Conservation (phyloP, 345 rosid genomes). For the Clausena lansium region DNA sequence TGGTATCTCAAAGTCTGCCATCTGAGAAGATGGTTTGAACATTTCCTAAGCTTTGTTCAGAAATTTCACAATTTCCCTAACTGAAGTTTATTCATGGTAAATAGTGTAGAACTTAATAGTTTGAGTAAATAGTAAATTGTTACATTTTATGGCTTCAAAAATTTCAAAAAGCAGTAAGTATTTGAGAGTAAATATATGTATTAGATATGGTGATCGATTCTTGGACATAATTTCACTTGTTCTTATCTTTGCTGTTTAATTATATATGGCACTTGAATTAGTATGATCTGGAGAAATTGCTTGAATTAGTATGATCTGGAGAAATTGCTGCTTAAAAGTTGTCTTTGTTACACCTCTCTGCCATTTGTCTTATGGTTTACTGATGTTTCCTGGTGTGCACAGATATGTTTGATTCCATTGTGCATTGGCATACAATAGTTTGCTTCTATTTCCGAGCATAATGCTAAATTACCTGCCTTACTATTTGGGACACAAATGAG, state of each 20-base stretch:
- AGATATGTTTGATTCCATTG: not conserved
- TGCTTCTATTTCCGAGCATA: not conserved
- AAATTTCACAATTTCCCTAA: not conserved
- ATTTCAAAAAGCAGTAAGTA: not conserved
- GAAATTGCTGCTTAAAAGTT: not conserved
- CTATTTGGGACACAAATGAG: too few species aligned
- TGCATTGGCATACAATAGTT: not conserved
- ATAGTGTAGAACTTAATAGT: not conserved
- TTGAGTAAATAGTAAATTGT: not conserved
- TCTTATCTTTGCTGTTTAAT: not conserved
- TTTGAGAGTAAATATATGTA: not conserved
- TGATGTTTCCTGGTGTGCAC: not conserved
- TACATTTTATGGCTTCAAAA: not conserved
- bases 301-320: not conserved
- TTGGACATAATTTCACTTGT: not conserved
- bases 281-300: not conserved
- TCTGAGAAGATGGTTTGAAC: not conserved
- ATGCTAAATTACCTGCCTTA: not conserved
- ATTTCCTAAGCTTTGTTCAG: not conserved
- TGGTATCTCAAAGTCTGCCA: not conserved
- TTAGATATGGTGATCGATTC: not conserved
- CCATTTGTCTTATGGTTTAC: not conserved
- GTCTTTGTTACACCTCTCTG: not conserved
- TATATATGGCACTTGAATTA: not conserved
- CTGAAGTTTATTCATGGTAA: not conserved